These are phyloP conservation scores for Cladosporium sp. DNA, from an alignment of 2,329 filamentous ascomycete genomes.

Conservation along the genomic window DNA sequence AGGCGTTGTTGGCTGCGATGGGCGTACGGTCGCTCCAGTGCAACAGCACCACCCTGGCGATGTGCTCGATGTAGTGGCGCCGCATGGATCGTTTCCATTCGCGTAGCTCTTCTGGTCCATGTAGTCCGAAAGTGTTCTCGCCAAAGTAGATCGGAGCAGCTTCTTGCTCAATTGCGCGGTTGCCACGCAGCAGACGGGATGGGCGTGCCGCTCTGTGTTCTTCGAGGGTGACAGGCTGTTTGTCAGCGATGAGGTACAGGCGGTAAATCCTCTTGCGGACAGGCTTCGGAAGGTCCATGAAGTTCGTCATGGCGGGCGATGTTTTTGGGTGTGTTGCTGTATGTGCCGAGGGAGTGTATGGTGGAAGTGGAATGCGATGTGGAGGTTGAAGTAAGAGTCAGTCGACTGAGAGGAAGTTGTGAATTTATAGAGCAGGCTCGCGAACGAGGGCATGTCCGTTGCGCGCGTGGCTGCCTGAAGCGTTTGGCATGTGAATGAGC, in stretches of 20 bases:
- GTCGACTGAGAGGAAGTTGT: neutral
- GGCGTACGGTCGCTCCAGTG: no score
- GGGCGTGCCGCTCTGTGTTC: no score
- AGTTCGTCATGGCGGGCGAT: constrained; percentile 27
- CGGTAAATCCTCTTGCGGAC: constrained; percentile 33
- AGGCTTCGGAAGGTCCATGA: constrained; percentile 30
- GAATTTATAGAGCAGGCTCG: neutral
- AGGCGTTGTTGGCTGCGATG: no score
- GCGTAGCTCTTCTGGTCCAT: no score
- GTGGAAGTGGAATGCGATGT: neutral
- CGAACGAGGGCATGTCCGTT: no score
- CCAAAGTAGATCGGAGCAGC: no score
- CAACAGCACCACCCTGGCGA: no score
- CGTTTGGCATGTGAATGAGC: neutral
- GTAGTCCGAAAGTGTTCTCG: no score
- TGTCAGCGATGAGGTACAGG: constrained; percentile 27
- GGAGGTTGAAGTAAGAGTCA: constrained; percentile 14
- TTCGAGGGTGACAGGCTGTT: constrained; percentile 18
- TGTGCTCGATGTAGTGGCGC: no score
- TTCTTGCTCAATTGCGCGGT: no score
- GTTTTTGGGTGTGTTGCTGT: neutral
- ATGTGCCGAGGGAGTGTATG: neutral
- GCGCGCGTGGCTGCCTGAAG: neutral
- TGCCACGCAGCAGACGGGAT: no score
- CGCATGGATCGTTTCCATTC: no score